Percentiles rank a stretch among this genome's conserved stretches.
Evolutionary conservation across 441 rosid genomes (phyloP).

Genomic region (Pelargonium myrrhifolium): DNA sequence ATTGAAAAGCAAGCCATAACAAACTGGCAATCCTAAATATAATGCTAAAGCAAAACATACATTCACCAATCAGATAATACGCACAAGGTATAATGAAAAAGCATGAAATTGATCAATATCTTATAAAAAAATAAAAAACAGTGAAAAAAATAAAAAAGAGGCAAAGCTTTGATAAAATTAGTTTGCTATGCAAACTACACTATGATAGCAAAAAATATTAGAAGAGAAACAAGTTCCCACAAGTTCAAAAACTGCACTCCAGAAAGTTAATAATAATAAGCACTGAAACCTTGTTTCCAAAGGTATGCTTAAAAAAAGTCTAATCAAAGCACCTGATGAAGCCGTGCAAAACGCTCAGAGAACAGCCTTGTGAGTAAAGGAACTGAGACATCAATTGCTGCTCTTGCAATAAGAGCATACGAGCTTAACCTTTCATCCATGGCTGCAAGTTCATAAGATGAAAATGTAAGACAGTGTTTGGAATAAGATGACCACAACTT

Average conservation of each 20-base stretch:
- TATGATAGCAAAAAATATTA: background rate
- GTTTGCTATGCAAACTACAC: too few relatives aligned
- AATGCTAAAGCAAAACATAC: background rate
- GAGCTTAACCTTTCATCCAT: conserved; percentile 96
- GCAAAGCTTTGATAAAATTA: too few relatives aligned
- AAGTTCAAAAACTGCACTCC: background rate
- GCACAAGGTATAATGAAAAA: background rate
- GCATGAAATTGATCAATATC: background rate
- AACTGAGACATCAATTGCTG: conserved; percentile 69
- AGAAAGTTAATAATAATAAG: background rate
- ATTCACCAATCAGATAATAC: background rate
- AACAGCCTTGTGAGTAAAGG: conserved; percentile 65
- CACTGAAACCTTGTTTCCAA: background rate
- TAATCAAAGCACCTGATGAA: conserved; percentile 72
- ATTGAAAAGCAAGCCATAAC: background rate
- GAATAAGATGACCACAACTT: background rate
- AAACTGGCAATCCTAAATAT: background rate
- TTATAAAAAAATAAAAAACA: too few relatives aligned
- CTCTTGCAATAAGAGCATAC: conserved; percentile 96
- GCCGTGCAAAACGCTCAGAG: conserved; percentile 58
- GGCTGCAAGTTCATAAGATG: conserved; percentile 43
- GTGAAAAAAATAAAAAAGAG: too few relatives aligned
- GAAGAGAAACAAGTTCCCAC: background rate
- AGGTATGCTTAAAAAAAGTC: conserved; percentile 8
- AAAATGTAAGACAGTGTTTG: conserved; percentile 8